Evolutionary conservation across 2,329 filamentous ascomycete genomes (phyloP), one percentile per base, ranked within the genome.

Genomic region (Neopestalotiopsis clavispora): DNA sequence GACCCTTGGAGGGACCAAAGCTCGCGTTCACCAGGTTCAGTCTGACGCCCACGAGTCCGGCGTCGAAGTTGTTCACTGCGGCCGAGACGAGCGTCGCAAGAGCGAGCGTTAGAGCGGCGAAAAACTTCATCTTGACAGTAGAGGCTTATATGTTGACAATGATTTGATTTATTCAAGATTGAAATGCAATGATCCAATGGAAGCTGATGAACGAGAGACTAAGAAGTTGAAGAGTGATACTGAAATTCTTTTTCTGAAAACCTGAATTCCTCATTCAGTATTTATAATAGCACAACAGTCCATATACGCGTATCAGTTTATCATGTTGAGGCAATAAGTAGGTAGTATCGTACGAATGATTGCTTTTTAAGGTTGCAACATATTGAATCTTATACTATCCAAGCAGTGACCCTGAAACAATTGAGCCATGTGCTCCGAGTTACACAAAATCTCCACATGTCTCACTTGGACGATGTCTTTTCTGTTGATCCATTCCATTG

Each of bases 321-420:
- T 17, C 57, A n/a, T 23, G 12, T 34, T 6, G 23, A 59, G 30
- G 14, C 57, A 59, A 30, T 23, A 34, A 59, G n/a, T 30, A 30
- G 23, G 23, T 28, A 28, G 23, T 28, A 59, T 59, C 23, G 17
- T 59, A 30, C 23, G 23, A 13, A 59, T 13, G 57, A 23, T 23
- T 59, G 23, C 20, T 4, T 4, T 30, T 30, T 59, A 59, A 59
- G 28, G 57, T 59, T 59, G 57, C 57, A 28, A 30, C 23, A 59
- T 59, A 59, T 59, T 59, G 57, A 59, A 59, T 59, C 57, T 59
- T 59, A n/a, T 52, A n/a, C 45, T 20, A 17, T 52, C 20, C 45
- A 14, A 52, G n/a, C n/a, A 17, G 17, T 52, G 17, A n/a, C 9
- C 7, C 45, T 52, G 17, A 20, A 52, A 52, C 45, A 17, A 4